Conservation (phyloP, 306 rosid species). For the Gleditsia sinensis region DNA sequence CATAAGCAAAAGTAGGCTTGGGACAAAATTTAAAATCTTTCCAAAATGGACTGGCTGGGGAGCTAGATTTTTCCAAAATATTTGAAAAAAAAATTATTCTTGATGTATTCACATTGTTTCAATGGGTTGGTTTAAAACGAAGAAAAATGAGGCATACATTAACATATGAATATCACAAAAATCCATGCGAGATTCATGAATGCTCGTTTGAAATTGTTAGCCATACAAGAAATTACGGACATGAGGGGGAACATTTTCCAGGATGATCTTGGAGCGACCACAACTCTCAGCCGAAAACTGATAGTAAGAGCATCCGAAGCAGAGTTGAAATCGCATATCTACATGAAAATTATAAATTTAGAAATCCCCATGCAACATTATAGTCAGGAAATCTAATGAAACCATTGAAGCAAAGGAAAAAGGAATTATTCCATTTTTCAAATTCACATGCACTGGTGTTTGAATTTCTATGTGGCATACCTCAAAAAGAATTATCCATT, state of each 20-base stretch:
- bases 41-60: too few species aligned
- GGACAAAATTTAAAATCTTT: too few species aligned
- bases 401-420: too few species aligned
- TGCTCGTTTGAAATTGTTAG: constrained; percentile 44
- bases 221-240: constrained; percentile 43
- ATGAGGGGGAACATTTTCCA: constrained; percentile 22
- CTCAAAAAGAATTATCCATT: constrained; percentile 59
- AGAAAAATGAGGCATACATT: constrained; percentile 6
- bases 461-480: constrained; percentile 39
- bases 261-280: constrained; percentile 27
- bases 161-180: constrained; percentile 36
- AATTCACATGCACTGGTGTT: not conserved
- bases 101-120: too few species aligned
- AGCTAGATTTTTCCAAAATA: too few species aligned
- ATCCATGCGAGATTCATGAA: constrained; percentile 22
- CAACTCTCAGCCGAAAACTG: constrained; percentile 27
- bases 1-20: too few species aligned
- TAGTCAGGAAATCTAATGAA: too few species aligned
- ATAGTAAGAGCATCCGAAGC: too few species aligned
- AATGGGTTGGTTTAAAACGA: not conserved
- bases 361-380: not conserved
- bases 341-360: constrained; percentile 33
- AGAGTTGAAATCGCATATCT: constrained; percentile 42
- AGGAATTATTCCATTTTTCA: too few species aligned
- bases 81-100: too few species aligned